Evolutionary conservation across 2,329 filamentous ascomycete genomes (phyloP), one percentile per base, ranked within the genome.

Genomic region (Monosporascus sp.): DNA sequence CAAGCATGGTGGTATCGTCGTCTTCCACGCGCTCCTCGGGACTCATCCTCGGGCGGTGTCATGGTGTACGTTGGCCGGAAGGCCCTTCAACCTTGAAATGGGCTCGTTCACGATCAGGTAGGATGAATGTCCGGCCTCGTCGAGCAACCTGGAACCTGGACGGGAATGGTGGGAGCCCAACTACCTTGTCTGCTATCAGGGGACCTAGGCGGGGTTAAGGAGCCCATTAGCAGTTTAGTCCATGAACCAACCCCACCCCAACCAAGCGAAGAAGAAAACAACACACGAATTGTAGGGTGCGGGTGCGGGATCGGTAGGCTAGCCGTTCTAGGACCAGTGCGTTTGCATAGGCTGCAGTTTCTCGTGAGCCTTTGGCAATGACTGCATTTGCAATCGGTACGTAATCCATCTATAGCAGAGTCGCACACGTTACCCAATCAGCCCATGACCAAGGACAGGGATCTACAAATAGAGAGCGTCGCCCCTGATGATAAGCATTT

Each of bases 1-100:
- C 73, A 75, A 26, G 72, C 72, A 58, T 74, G 69, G 53, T 74
- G 70, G 49, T 71, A 73, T 41, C 72, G 65, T 56, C 70, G 62
- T 61, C 72, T 66, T 44, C 70, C 72, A 19, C 70, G 68, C 58
- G 60, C 55, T 41, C 17, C 38, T 41, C 57, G 55, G 52, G 54
- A 59, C 52, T 51, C 62, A 35, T 69, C 69, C 44, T 70, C 70
- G 55, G 62, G 61, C 27, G 65, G 65, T 52, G 65, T 65, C 70
- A 69, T 71, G 57, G 17, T 20, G 17, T 71, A 41, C 11, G 17
- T 41, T 19, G 38, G 17, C 19, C 38, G 5, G 8, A 41, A 20
- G 38, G 38, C 38, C 38, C 38, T 41, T 19, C 9, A 20, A 41
- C 17, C 17, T 20, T 41, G 17, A 41, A 19, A 19, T 20, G 7